Conservation (phyloP, 176 grass and related monocot genomes). For the barley (Hordeum vulgare) region DNA sequence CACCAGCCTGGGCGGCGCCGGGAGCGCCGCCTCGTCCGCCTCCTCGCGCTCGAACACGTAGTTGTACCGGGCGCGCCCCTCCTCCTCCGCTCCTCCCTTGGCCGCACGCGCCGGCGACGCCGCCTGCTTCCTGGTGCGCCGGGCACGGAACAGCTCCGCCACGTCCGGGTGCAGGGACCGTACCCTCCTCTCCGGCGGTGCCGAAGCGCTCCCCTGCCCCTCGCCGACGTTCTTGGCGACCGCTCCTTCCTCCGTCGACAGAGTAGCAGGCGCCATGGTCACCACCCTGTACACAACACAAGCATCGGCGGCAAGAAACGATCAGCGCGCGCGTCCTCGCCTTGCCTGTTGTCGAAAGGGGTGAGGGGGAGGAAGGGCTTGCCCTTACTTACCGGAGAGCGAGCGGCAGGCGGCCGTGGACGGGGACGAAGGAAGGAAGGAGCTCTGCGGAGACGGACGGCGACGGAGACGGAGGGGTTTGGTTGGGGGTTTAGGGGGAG, state of each 20-base stretch:
- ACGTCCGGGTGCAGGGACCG: conserved; percentile 28
- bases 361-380: not conserved
- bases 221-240: not conserved
- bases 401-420: not conserved
- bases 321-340: not conserved
- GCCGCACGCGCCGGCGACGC: not conserved
- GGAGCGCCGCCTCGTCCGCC: not conserved
- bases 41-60: conserved; percentile 37
- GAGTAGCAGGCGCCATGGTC: not conserved
- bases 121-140: not conserved
- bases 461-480: not conserved
- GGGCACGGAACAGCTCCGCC: conserved; percentile 7
- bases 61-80: conserved; percentile 1
- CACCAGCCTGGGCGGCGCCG: conserved; percentile 33
- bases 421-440: not conserved
- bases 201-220: not conserved
- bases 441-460: not conserved
- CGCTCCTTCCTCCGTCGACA: not conserved
- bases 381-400: not conserved
- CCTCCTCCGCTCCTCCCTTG: not conserved
- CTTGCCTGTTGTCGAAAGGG: not conserved
- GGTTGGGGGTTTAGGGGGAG: not conserved
- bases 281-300: not conserved
- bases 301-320: not conserved
- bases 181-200: not conserved